Conservation (phyloP, 1,139 yeast species). For the Kodamaea suecica region DNA sequence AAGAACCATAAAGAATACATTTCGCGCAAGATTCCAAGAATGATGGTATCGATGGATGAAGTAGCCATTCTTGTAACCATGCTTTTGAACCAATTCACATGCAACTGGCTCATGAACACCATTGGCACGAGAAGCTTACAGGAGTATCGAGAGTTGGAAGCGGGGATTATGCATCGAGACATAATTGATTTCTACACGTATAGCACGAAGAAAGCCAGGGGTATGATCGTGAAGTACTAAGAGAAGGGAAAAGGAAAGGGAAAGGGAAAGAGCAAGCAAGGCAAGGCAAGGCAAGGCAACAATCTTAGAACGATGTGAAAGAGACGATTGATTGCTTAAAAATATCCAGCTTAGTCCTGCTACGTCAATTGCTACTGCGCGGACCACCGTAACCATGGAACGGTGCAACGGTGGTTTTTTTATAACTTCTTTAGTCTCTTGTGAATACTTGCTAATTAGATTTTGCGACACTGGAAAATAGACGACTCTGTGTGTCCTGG, state of each 20-base stretch:
- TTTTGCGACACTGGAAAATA: constrained; percentile 2
- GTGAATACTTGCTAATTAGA: constrained; percentile 11
- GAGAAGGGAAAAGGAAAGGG: not conserved
- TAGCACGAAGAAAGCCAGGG: not conserved
- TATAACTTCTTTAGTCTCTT: constrained; percentile 5
- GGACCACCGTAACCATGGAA: too few relatives aligned
- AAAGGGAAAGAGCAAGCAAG: not conserved
- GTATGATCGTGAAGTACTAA: not conserved
- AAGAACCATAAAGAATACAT: constrained; percentile 4
- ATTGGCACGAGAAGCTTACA: constrained; percentile 13
- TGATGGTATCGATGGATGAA: constrained; percentile 11
- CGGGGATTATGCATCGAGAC: constrained; percentile 8
- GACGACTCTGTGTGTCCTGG: constrained; percentile 4
- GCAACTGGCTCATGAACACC: constrained; percentile 12
- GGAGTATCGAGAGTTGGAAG: constrained; percentile 10
- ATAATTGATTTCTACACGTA: constrained; percentile 9
- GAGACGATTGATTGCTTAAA: too few relatives aligned
- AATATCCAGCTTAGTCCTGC: too few relatives aligned
- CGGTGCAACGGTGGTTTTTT: too few relatives aligned
- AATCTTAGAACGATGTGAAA: too few relatives aligned
- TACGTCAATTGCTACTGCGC: too few relatives aligned
- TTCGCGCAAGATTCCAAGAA: constrained; percentile 10
- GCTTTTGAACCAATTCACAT: constrained; percentile 7
- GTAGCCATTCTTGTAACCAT: constrained; percentile 6
- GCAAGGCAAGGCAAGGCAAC: too few relatives aligned